These are phyloP conservation scores for Agastache rugosa DNA, from an alignment of 257 asterid genomes.

Conservation along the genomic window DNA sequence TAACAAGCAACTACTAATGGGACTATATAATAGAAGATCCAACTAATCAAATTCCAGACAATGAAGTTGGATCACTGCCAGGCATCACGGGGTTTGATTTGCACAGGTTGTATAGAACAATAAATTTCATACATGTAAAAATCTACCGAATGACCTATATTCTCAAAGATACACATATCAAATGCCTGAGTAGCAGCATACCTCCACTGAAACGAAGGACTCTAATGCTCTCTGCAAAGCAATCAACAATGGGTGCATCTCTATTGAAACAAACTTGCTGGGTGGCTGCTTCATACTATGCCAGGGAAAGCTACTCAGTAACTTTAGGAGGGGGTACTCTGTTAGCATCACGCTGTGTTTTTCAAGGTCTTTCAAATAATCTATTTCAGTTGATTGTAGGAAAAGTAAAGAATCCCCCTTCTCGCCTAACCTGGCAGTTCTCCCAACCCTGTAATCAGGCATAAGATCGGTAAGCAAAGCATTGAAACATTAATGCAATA, in stretches of 20 bases:
- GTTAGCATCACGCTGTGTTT: constrained; percentile 73
- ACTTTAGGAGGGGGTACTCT: constrained; percentile 81
- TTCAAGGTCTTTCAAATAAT: constrained; percentile 78
- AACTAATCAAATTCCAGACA: not conserved
- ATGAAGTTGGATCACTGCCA: not conserved
- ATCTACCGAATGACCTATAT: not conserved
- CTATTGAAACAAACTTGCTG: constrained; percentile 67
- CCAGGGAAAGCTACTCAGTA: constrained; percentile 63
- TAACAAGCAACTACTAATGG: not conserved
- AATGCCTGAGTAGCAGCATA: constrained; percentile 32
- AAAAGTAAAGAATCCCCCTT: constrained; percentile 79
- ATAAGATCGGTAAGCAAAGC: constrained; percentile 18
- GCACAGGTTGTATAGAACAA: not conserved
- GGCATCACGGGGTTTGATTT: no score
- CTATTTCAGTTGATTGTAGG: constrained; percentile 80
- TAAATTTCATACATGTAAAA: not conserved
- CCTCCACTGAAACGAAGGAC: constrained; percentile 66
- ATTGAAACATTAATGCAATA: not conserved
- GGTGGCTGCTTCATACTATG: constrained; percentile 49
- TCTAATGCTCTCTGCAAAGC: constrained; percentile 84
- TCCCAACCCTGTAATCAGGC: constrained; percentile 77
- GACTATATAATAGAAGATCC: not conserved
- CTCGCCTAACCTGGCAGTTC: constrained; percentile 97
- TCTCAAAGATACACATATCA: not conserved
- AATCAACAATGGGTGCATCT: constrained; percentile 86